phyloP scores from a whole-genome alignment of 179 eudicot species.

The Sideroxylon spinosum region DNA sequence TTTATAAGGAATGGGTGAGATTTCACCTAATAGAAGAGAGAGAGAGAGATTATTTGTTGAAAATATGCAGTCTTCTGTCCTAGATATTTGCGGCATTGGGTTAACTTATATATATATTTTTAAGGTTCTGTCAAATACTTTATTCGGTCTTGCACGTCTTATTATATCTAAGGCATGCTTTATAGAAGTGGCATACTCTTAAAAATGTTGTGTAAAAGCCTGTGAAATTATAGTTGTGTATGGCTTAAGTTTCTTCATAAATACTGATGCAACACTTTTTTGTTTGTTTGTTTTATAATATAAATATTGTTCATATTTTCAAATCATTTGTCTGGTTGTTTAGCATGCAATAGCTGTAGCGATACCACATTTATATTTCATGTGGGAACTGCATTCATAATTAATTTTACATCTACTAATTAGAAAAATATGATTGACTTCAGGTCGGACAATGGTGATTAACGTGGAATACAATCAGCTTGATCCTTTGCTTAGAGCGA shows the following conservation, averaged over 20 bases:
- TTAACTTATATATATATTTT: neutral
- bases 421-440: conserved; percentile 13
- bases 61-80: neutral
- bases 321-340: too few relatives aligned
- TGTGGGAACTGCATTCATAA: neutral
- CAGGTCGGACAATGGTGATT: conserved; percentile 95
- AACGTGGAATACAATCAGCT: conserved; percentile 98
- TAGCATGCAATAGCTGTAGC: too few relatives aligned
- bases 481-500: conserved; percentile 89
- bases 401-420: conserved; percentile 8
- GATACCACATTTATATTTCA: neutral
- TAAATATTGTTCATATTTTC: neutral
- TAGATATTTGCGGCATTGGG: conserved; percentile 1
- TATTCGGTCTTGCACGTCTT: neutral
- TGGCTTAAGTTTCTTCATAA: neutral
- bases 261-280: neutral
- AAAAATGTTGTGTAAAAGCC: neutral
- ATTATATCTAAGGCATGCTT: neutral
- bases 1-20: neutral
- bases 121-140: neutral
- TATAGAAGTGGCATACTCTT: neutral
- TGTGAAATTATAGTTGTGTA: neutral
- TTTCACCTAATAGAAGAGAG: neutral
- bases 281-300: neutral
- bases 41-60: neutral